Conservation (phyloP, 192 early-diverging fungal species). For the Backusella tarrabulga region DNA sequence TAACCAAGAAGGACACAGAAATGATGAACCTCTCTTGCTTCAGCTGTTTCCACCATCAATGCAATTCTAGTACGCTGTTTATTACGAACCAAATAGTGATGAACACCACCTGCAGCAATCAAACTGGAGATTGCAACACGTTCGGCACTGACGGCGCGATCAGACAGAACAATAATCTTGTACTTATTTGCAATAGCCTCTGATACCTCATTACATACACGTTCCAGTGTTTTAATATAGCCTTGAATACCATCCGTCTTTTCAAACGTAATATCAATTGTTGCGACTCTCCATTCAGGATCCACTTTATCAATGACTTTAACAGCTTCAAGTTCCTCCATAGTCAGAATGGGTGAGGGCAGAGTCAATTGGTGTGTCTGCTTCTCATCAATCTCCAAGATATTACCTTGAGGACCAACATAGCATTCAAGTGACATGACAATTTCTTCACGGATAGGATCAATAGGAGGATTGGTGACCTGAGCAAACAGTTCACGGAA, state of each 20-base stretch:
- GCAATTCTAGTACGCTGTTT: slow-evolving; percentile 89
- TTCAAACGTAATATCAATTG: slow-evolving; percentile 88
- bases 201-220: slow-evolving; percentile 82
- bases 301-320: slow-evolving; percentile 64
- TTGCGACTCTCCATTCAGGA: slow-evolving; percentile 76
- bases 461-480: slow-evolving; percentile 98
- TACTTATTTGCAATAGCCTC: slow-evolving; percentile 76
- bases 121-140: slow-evolving; percentile 84
- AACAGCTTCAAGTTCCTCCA: slow-evolving; percentile 80
- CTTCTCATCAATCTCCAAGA: slow-evolving; percentile 81
- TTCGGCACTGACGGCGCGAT: slow-evolving; percentile 58
- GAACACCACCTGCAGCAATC: slow-evolving; percentile 89
- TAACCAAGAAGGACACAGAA: slow-evolving; percentile 95
- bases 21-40: slow-evolving; percentile 96
- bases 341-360: slow-evolving; percentile 85
- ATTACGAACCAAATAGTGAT: slow-evolving; percentile 88
- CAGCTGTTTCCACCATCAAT: slow-evolving; percentile 87
- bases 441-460: slow-evolving; percentile 97
- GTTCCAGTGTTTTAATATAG: slow-evolving; percentile 80
- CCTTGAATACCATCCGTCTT: slow-evolving; percentile 74
- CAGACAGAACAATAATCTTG: slow-evolving; percentile 86
- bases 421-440: slow-evolving; percentile 98
- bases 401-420: slow-evolving; percentile 94
- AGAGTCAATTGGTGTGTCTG: slow-evolving; percentile 83
- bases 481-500: slow-evolving; percentile 98